These are phyloP conservation scores for Phytopythium sindhum DNA, from an alignment of 352 stramenopile species.

Conservation along the genomic window DNA sequence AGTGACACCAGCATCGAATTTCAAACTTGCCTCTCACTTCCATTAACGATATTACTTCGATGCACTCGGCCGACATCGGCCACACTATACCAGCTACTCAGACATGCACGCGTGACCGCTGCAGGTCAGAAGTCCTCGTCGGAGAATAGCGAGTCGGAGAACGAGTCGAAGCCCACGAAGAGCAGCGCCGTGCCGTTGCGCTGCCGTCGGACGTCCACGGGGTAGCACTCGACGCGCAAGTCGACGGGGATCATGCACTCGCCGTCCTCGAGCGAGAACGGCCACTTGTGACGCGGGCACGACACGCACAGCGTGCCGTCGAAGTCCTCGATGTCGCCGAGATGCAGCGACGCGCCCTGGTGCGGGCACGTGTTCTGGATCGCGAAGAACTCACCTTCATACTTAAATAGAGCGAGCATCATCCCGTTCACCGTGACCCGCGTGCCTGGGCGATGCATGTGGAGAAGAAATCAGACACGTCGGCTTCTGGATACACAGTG, in stretches of 20 bases:
- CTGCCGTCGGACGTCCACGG: constrained; percentile 43
- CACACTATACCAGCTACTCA: background rate
- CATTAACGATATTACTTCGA: background rate
- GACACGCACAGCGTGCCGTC: constrained; percentile 66
- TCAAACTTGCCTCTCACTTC: background rate
- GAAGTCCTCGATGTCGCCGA: constrained; percentile 87
- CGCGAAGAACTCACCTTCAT: constrained; percentile 59
- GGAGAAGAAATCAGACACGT: background rate
- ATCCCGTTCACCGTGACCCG: constrained; percentile 65
- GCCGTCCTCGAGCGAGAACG: constrained; percentile 75
- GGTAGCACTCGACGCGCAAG: constrained; percentile 56
- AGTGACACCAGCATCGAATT: background rate
- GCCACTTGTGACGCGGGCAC: constrained; percentile 80
- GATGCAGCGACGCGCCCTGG: constrained; percentile 69
- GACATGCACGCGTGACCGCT: background rate
- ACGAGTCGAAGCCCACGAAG: constrained; percentile 64
- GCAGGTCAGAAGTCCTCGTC: constrained; percentile 68
- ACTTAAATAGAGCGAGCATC: constrained; percentile 80
- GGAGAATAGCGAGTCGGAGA: constrained; percentile 60
- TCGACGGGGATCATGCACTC: constrained; percentile 55
- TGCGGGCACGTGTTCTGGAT: constrained; percentile 81
- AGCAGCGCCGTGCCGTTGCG: constrained; percentile 45
- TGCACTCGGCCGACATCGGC: background rate
- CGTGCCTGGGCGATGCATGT: constrained; percentile 27
- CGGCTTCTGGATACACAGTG: background rate